Evolutionary conservation across 805 yeast genomes (phyloP), one percentile per base, ranked within the genome.

Genomic region (Danielia oregonensis): DNA sequence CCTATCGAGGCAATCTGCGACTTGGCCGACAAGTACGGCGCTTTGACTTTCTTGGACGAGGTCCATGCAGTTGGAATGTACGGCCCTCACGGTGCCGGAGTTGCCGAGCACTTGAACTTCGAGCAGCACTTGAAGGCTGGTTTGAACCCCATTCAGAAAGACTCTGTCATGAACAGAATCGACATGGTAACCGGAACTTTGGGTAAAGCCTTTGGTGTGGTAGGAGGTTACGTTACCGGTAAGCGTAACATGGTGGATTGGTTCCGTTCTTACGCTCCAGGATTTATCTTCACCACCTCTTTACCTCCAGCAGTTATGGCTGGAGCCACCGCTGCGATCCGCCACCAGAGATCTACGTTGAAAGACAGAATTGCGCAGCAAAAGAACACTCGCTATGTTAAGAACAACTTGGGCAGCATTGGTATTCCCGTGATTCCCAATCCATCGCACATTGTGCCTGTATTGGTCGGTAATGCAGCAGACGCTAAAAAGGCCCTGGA

Each of bases 81-180:
- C 58, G 99, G 99, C 52, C 97, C 99, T 40, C 96, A 86, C 53
- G 99, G 99, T 57, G 98, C 96, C 22, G 99, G 99, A 67, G 97
- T 93, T 36, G 96, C 97, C 30, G 99, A 93, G 64, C 98, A 93
- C 60, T 71, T 84, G 52, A 86, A 93, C 64, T 93, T 88, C 51
- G 86, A 86, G 30, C 79, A 80, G 36, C 95, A 91, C 57, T 76
- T 86, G 54, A 57, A 68, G 39, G 61, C 79, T 11, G 93, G 93
- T 46, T 66, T 78, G 48, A 72, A 72, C 10, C 50, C 48, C 29
- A 45, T 50, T 26, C 61, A 68, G 37, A 26, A 33, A 2, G 29
- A 33, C 22, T 79, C 95, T 7, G 83, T 84, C 23, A 76, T 83
- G 86, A 89, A 82, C 60, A 79, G 97, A 58, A 77, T 93, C 37